These are phyloP conservation scores for Vaccinium vitisidaea DNA, from an alignment of 148 eudicot species.

Conservation along the genomic window DNA sequence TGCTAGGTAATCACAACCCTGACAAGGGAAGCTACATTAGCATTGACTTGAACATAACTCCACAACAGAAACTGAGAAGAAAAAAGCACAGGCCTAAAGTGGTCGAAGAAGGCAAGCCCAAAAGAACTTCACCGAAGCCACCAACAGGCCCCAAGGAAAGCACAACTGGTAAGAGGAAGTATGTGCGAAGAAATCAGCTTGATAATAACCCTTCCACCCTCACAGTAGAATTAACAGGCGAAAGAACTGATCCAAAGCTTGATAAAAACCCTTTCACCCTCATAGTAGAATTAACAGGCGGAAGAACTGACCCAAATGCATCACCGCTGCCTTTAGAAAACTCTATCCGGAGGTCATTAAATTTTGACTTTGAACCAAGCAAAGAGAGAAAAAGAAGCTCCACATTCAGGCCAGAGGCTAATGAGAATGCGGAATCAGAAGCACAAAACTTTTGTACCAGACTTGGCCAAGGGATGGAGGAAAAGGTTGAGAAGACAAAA, in stretches of 20 bases:
- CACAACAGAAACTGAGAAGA: slow-evolving; percentile 57
- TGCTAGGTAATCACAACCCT: slow-evolving; percentile 50
- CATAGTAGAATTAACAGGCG: too few species aligned
- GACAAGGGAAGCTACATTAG: slow-evolving; percentile 45
- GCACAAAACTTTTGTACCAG: slow-evolving; percentile 23
- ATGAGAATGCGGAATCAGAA: slow-evolving; percentile 24
- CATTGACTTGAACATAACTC: slow-evolving; percentile 51
- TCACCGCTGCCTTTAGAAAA: slow-evolving; percentile 17
- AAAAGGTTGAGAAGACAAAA: slow-evolving; percentile 29
- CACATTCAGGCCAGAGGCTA: slow-evolving; percentile 19
- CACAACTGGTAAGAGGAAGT: slow-evolving; percentile 49
- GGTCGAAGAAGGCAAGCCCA: slow-evolving; percentile 60
- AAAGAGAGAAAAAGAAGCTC: slow-evolving; percentile 34
- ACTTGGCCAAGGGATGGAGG: slow-evolving; percentile 28
- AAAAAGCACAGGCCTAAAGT: slow-evolving; percentile 89
- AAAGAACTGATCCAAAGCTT: slow-evolving; percentile 8
- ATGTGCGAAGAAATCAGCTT: slow-evolving; percentile 45
- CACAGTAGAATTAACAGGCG: slow-evolving; percentile 24
- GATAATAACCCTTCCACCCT: slow-evolving; percentile 33
- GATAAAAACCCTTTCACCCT: too few species aligned
- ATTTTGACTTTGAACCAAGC: slow-evolving; percentile 52
- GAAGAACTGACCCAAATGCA: neutral
- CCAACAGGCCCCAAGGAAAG: slow-evolving; percentile 31
- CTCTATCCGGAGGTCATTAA: slow-evolving; percentile 56
- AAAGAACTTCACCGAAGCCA: slow-evolving; percentile 44